Base-by-base conservation (phyloP, 2,329 filamentous ascomycete species). In the Chaetomiaceae sp. region DNA sequence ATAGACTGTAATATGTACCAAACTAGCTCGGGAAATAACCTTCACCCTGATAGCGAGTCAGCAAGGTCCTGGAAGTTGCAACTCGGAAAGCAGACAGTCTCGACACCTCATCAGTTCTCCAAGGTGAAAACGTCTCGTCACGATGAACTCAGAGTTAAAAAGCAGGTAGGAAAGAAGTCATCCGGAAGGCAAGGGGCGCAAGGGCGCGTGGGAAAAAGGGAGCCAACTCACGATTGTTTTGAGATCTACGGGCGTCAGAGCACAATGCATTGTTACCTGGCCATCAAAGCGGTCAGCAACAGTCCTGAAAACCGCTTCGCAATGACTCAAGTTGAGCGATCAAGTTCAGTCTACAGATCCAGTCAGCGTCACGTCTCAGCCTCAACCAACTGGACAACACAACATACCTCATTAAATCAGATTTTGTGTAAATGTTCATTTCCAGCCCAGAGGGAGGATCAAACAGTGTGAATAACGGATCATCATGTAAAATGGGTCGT, bases 381-480 rank as follows among this genome's bases (percentile, higher is more conserved):
- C 29, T 26, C 15, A 10, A 27, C 30, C 2, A n/a, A 19, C 4
- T 1, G 19, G 18, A 27, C 4, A 11, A 9, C 14, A 19, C 9
- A 5, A 60, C 63, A 48, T 64, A 72, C 67, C 67, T 69, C 66
- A 72, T 68, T 65, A 67, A 67, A 69, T 76, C 73, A 76, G 73
- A 75, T 72, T 72, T 67, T 73, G 67, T 65, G 60, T 2, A 51
- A 68, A 58, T 74, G 72, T 76, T 77, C 74, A 77, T 75, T 55
- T 69, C 67, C 68, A 52, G 54, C 67, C 65, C 65, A 62, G 60
- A 62, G 58, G 59, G 57, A 56, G 63, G 67, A 70, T 78, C 74
- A 76, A 75, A 77, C 73, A 78, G 74, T 78, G 74, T 78, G 74
- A 78, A 78, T 78, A 77, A 62, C 71, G 62, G 51, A 57, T 76